Conservation (phyloP, 768 basidiomycete species). For the Kwoniella mangroviensis region DNA sequence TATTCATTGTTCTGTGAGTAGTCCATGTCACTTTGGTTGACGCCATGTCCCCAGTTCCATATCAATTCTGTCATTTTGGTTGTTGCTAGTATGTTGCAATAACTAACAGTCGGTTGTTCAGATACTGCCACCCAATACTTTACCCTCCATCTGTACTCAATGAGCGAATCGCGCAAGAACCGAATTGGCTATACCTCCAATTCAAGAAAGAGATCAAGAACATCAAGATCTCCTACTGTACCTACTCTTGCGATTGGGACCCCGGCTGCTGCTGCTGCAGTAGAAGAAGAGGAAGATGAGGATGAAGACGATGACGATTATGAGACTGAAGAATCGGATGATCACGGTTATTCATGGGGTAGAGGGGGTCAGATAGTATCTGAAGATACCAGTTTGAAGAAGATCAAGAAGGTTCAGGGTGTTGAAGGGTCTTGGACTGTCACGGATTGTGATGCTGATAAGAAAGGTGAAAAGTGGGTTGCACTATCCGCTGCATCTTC, state of each 20-base stretch:
- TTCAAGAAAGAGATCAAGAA: constrained; percentile 61
- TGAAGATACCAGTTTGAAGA: constrained; percentile 55
- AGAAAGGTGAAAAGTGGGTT: constrained; percentile 67
- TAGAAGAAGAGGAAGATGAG: constrained; percentile 59
- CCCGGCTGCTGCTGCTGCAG: constrained; percentile 59
- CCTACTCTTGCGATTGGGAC: constrained; percentile 17
- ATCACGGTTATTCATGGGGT: constrained; percentile 63
- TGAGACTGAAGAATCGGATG: constrained; percentile 57
- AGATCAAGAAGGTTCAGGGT: constrained; percentile 69
- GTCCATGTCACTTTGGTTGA: neutral
- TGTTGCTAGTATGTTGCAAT: neutral
- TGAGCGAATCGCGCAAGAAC: constrained; percentile 28
- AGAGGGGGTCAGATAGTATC: constrained; percentile 19
- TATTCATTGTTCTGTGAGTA: constrained; percentile 51
- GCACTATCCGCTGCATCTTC: neutral
- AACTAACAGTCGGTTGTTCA: neutral
- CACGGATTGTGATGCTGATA: constrained; percentile 88
- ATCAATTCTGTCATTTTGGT: neutral
- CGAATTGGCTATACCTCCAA: constrained; percentile 59
- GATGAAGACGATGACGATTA: constrained; percentile 62
- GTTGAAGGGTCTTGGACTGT: constrained; percentile 86
- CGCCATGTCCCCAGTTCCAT: no score
- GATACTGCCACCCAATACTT: constrained; percentile 83
- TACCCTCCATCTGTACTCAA: constrained; percentile 76
- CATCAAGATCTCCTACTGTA: constrained; percentile 35